Base-by-base conservation (phyloP, 2,329 filamentous ascomycete genomes). In the Alternaria brassicicola region DNA sequence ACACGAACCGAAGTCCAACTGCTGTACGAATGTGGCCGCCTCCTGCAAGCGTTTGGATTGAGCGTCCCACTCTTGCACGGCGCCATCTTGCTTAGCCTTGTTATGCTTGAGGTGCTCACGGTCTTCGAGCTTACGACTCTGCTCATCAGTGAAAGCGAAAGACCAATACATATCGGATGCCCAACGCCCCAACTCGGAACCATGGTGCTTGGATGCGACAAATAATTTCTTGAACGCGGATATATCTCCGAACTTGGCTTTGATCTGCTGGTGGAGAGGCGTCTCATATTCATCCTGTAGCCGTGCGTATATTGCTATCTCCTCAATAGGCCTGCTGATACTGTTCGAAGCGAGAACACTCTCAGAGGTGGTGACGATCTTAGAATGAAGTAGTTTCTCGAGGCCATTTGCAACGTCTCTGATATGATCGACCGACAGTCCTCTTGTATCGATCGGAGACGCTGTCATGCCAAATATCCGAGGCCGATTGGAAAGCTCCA, bases 401-500 rank as follows among this genome's bases (percentile, higher is more conserved):
- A 99, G 84, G 52, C 91, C 87, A 4, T 57, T 79, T 0, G 91
- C 90, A 35, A 91, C 91, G 59, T 86, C 81, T 15, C 83, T 81
- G 26, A 96, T 84, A 64, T 97, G 88, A 0, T 85, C 85, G 2
- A 51, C 55, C 19, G 63, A 67, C 19, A 64, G 30, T 6, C 67
- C 64, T 69, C 91, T 90, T 0, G 91, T 88, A 78, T 98, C 93
- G 3, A 97, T 89, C 0, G 95, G 95, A 0, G 95, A 98, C 7
- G 95, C 95, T 1, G 95, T 99, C 94, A 98, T 97, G 25, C 94
- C 94, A 65, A 99, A 90, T 19, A 99, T 88, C 35, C 88, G 89
- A 4, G 95, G 95, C 4, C 87, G 83, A 46, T 78, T 79, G 0
- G 72, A 67, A 0, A 74, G 62, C 1, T 82, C 78, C 1, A 74